These are phyloP conservation scores for Nemania abortiva DNA, from an alignment of 2,329 filamentous ascomycete genomes.

Conservation along the genomic window DNA sequence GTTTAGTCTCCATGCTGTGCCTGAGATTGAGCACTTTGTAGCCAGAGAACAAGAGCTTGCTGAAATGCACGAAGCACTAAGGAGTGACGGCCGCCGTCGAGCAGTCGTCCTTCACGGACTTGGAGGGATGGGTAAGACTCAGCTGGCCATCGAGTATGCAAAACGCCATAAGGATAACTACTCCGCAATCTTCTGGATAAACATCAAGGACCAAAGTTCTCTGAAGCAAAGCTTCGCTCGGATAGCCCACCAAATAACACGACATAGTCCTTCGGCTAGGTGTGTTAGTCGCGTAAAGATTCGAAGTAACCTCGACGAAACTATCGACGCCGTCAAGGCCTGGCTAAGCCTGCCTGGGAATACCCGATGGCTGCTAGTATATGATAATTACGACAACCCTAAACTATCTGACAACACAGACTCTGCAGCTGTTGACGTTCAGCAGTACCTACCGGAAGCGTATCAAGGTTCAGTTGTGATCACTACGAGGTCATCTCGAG, in stretches of 20 bases:
- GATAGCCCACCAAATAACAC: constrained; percentile 32
- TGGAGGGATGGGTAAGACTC: constrained; percentile 41
- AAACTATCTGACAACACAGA: constrained; percentile 46
- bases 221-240: constrained; percentile 37
- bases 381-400: constrained; percentile 58
- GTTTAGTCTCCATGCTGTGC: constrained; percentile 27
- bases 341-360: constrained; percentile 55
- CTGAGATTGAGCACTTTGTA: constrained; percentile 27
- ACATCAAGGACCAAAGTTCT: constrained; percentile 35
- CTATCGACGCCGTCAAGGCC: constrained; percentile 48
- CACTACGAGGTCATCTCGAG: constrained; percentile 54
- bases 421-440: constrained; percentile 50
- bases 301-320: not conserved
- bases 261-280: constrained; percentile 27
- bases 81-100: constrained; percentile 41
- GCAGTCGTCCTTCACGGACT: constrained; percentile 37
- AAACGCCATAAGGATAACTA: constrained; percentile 36
- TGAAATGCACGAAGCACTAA: constrained; percentile 21
- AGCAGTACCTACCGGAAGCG: constrained; percentile 47
- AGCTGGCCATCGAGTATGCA: constrained; percentile 38
- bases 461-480: constrained; percentile 59
- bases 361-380: constrained; percentile 55
- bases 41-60: constrained; percentile 29
- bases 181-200: constrained; percentile 40
- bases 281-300: constrained; percentile 10